Evolutionary conservation across 2,329 filamentous ascomycete genomes (phyloP).

Genomic region (Geosmithia morbida): DNA sequence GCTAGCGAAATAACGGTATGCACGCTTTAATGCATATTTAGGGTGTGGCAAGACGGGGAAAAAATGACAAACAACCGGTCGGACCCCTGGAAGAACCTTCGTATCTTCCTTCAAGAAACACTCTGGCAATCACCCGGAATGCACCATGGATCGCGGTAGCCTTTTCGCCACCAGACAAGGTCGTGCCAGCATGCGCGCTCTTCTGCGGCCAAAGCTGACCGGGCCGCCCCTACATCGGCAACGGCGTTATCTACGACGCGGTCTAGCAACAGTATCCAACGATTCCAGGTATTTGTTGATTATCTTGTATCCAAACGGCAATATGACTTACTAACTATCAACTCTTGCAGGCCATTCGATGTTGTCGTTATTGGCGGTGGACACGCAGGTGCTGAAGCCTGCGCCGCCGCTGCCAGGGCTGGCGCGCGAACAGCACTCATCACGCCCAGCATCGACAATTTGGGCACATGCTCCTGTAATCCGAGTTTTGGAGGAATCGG

Average conservation of each 20-base stretch:
- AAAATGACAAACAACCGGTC: background rate
- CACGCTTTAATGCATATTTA: background rate
- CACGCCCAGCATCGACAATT: conserved; percentile 75
- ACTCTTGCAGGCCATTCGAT: conserved; percentile 52
- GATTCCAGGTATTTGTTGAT: conserved; percentile 3
- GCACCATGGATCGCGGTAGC: background rate
- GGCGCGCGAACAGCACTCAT: conserved; percentile 83
- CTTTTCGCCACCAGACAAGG: background rate
- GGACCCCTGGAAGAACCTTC: background rate
- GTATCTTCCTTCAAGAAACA: background rate
- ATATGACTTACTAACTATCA: conserved; percentile 1
- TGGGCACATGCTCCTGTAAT: conserved; percentile 93
- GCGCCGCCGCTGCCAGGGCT: conserved; percentile 74
- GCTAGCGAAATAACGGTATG: background rate
- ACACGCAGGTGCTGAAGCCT: conserved; percentile 90
- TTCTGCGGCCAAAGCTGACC: background rate
- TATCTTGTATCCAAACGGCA: background rate
- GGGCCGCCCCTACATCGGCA: background rate
- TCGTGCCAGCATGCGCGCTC: background rate
- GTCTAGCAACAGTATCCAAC: conserved; percentile 3
- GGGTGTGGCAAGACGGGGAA: background rate
- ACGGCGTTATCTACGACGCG: background rate
- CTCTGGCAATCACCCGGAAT: background rate
- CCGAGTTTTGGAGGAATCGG: conserved; percentile 97
- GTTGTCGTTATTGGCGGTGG: conserved; percentile 93